Evolutionary conservation across 441 rosid species (phyloP).

Genomic region (Kokia cookei): DNA sequence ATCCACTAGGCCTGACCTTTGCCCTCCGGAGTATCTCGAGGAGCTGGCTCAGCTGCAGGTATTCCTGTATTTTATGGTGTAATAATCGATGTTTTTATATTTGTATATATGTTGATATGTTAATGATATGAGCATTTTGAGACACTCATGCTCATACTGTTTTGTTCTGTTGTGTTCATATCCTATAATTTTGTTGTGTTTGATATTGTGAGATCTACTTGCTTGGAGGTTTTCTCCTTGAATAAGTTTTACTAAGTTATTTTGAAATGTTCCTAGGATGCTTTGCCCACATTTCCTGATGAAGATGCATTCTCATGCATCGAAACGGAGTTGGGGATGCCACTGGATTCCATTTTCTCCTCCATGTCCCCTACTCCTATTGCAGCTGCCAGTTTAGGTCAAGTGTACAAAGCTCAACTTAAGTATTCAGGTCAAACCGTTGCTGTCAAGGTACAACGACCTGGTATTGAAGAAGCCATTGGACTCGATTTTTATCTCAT

Average conservation of each 20-base stretch:
- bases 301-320: constrained; percentile 84
- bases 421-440: constrained; percentile 59
- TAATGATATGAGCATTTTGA: neutral
- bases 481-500: constrained; percentile 91
- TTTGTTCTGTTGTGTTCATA: neutral
- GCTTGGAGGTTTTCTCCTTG: neutral
- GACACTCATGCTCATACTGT: neutral
- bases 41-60: constrained; percentile 97
- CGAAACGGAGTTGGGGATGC: constrained; percentile 75
- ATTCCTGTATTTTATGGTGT: neutral
- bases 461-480: constrained; percentile 79
- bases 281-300: constrained; percentile 90
- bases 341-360: constrained; percentile 68
- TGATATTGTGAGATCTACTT: neutral
- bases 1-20: constrained; percentile 90
- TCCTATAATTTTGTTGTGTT: neutral
- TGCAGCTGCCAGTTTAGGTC: constrained; percentile 97
- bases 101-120: neutral
- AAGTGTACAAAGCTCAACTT: constrained; percentile 90
- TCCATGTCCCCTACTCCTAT: constrained; percentile 70
- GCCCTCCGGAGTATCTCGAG: constrained; percentile 90
- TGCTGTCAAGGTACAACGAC: constrained; percentile 89
- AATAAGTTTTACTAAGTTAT: neutral
- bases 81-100: neutral
- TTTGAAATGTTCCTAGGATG: constrained; percentile 46